Conservation (phyloP, 768 basidiomycete genomes). For the Coprinopsis sp. region DNA sequence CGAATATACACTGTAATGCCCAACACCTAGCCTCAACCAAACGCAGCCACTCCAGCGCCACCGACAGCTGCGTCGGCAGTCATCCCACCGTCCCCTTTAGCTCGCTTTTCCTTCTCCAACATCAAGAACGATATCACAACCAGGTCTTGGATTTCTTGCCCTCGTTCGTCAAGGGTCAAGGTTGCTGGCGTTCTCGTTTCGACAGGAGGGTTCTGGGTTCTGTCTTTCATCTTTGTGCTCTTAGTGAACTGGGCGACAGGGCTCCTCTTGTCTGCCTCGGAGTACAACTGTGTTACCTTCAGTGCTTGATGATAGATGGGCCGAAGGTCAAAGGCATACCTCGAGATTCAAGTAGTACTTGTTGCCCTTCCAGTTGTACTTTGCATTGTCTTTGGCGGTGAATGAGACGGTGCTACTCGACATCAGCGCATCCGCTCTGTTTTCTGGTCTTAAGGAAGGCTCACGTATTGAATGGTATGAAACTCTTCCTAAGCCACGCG, state of each 20-base stretch:
- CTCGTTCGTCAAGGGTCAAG: conserved; percentile 1
- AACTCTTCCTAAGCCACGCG: conserved; percentile 37
- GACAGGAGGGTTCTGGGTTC: conserved; percentile 15
- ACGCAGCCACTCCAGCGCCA: too few species aligned
- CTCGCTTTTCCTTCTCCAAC: conserved; percentile 4
- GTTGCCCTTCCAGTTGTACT: conserved; percentile 40
- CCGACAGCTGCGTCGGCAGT: too few species aligned
- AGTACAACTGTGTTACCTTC: conserved; percentile 27
- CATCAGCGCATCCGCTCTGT: too few species aligned
- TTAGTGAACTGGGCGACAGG: conserved; percentile 35
- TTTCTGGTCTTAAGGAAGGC: too few species aligned
- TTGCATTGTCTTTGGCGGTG: conserved; percentile 27
- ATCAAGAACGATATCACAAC: conserved; percentile 8
- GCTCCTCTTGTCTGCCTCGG: conserved; percentile 27
- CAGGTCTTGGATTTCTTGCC: conserved; percentile 3
- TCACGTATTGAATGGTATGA: conserved; percentile 37
- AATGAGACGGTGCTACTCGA: conserved; percentile 33
- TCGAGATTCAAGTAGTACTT: conserved; percentile 30
- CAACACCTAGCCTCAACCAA: too few species aligned
- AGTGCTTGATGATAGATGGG: neutral
- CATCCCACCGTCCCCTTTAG: neutral
- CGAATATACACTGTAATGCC: too few species aligned
- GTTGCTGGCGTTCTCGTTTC: conserved; percentile 22
- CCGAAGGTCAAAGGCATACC: conserved; percentile 16
- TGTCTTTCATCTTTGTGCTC: conserved; percentile 19